Conservation (phyloP, 192 early-diverging fungal genomes). For the Coemansia asiatica region DNA sequence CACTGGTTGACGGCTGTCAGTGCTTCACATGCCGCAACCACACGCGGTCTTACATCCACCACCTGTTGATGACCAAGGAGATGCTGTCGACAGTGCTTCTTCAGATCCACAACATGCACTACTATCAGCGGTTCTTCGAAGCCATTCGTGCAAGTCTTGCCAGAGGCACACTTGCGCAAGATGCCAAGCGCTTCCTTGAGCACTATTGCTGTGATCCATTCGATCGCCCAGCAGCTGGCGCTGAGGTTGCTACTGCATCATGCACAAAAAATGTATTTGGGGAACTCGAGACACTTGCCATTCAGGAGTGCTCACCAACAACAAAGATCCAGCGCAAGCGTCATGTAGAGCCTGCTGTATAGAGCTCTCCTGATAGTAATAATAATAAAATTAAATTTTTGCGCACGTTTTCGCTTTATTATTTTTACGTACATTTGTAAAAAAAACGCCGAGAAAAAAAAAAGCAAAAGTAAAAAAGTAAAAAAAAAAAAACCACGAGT, state of each 20-base stretch:
- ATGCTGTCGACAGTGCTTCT: constrained; percentile 77
- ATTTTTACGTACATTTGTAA: too few relatives aligned
- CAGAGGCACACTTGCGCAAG: constrained; percentile 23
- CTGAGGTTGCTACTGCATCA: too few relatives aligned
- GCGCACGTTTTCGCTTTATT: too few relatives aligned
- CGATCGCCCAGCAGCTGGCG: neutral
- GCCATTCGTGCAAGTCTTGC: constrained; percentile 43
- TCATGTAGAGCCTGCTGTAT: constrained; percentile 14
- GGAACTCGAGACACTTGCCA: constrained; percentile 37
- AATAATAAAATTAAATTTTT: too few relatives aligned
- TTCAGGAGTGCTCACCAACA: constrained; percentile 40
- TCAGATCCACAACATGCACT: constrained; percentile 60
- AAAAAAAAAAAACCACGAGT: too few relatives aligned
- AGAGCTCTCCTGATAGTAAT: too few relatives aligned
- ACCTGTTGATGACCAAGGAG: constrained; percentile 69
- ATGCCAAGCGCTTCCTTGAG: constrained; percentile 28
- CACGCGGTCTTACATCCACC: constrained; percentile 73
- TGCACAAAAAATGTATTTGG: constrained; percentile 19
- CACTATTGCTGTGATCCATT: constrained; percentile 15
- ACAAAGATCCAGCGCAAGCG: constrained; percentile 52
- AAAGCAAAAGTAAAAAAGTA: too few relatives aligned
- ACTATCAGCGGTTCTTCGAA: constrained; percentile 45
- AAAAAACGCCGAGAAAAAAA: too few relatives aligned
- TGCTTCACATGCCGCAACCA: constrained; percentile 70
- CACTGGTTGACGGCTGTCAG: constrained; percentile 61